A percentile compares a stretch with the other conserved stretches of the same genome.
Evolutionary conservation across 768 basidiomycete species (phyloP).

Genomic region (Ramaria rubella): DNA sequence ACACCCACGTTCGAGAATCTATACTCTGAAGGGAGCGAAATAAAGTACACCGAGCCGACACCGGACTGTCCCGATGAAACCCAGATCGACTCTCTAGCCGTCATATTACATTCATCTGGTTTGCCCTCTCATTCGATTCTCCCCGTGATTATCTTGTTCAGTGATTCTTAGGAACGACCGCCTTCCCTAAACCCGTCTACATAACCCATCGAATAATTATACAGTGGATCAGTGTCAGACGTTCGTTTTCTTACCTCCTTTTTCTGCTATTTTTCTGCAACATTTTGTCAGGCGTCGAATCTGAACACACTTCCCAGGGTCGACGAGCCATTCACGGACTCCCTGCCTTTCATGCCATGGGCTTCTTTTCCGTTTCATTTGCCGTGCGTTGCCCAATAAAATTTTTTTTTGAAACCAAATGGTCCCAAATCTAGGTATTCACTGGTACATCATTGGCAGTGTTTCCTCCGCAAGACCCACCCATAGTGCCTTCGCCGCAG

Average conservation of each 20-base stretch:
- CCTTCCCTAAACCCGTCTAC: not conserved
- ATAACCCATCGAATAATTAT: not conserved
- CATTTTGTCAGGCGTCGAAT: not conserved
- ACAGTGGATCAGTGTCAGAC: constrained; percentile 10
- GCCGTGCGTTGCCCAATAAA: not conserved
- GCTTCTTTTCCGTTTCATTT: constrained; percentile 7
- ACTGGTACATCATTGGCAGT: constrained; percentile 13
- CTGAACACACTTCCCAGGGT: not conserved
- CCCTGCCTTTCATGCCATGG: constrained; percentile 2
- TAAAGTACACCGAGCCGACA: not conserved
- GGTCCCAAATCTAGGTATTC: no score
- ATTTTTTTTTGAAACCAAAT: constrained; percentile 13
- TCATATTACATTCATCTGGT: constrained; percentile 18
- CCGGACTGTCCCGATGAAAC: not conserved
- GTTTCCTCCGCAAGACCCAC: constrained; percentile 16
- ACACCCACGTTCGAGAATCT: constrained; percentile 18
- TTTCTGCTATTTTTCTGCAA: constrained; percentile 17
- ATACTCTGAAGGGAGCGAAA: constrained; percentile 7
- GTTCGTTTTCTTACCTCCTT: constrained; percentile 14
- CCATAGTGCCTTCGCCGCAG: constrained; percentile 19
- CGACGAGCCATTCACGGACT: not conserved
- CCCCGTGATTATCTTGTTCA: constrained; percentile 13
- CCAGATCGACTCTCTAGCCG: not conserved
- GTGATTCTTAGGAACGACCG: constrained; percentile 8
- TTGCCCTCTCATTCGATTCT: constrained; percentile 19